Evolutionary conservation across 108 stramenopile genomes (phyloP).

Genomic region (Nannochloropsis granulata): DNA sequence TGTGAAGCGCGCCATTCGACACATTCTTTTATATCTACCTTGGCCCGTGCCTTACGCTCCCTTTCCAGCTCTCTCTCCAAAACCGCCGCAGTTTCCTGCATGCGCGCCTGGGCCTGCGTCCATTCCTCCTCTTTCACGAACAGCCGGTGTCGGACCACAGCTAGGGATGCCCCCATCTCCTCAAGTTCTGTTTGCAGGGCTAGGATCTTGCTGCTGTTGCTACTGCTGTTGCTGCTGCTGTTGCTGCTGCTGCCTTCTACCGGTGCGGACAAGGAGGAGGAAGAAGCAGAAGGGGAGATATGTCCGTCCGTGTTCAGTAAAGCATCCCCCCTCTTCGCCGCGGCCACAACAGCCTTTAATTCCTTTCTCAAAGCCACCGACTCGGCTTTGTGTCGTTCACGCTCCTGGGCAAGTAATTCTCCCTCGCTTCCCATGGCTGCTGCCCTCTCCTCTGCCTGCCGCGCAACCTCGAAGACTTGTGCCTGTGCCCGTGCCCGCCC

Average conservation of each 20-base stretch:
- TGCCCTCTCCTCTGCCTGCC: background rate
- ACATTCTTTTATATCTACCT: too few relatives aligned
- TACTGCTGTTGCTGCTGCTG: too few relatives aligned
- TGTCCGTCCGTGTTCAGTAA: background rate
- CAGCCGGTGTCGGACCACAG: background rate
- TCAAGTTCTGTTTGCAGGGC: background rate
- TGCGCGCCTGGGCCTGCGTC: background rate
- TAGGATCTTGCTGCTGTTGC: background rate
- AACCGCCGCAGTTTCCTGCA: background rate
- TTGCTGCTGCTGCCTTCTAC: too few relatives aligned
- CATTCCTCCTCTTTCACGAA: background rate
- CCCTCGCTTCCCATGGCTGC: background rate
- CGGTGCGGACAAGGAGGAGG: too few relatives aligned
- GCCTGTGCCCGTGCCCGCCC: background rate
- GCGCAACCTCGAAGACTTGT: background rate
- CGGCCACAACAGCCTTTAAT: background rate
- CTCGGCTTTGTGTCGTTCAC: background rate
- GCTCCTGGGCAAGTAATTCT: background rate
- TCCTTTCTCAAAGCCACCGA: background rate
- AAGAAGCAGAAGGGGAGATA: background rate
- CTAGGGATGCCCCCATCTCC: background rate
- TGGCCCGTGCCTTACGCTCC: background rate
- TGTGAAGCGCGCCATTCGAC: too few relatives aligned
- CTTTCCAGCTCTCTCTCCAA: slow-evolving; percentile 12
- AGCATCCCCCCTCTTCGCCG: background rate